Percentiles rank a stretch among this genome's conserved stretches.
These are phyloP conservation scores for Kwoniella europaea DNA, from an alignment of 768 basidiomycete genomes.

Conservation along the genomic window DNA sequence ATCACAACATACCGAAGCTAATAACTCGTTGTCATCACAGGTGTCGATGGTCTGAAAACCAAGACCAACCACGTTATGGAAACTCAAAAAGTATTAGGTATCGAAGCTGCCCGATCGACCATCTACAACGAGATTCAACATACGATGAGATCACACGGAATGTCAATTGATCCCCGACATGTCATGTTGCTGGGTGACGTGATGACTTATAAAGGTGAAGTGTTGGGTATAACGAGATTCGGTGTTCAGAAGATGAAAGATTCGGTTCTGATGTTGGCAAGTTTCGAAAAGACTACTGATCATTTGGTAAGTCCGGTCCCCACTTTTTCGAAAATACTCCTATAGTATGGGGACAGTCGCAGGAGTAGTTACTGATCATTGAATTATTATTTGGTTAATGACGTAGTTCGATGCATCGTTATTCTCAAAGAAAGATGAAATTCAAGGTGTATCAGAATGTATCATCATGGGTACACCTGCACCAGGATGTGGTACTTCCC, in stretches of 20 bases:
- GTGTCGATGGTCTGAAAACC: slow-evolving; percentile 88
- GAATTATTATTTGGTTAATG: background rate
- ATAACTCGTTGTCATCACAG: slow-evolving; percentile 59
- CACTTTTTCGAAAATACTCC: background rate
- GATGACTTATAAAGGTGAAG: slow-evolving; percentile 99
- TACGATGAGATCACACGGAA: slow-evolving; percentile 95
- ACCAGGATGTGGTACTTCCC: slow-evolving; percentile 89
- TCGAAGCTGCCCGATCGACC: slow-evolving; percentile 90
- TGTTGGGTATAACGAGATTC: slow-evolving; percentile 96
- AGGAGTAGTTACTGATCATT: background rate
- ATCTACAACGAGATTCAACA: slow-evolving; percentile 97
- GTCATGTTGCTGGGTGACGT: slow-evolving; percentile 98
- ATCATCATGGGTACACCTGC: slow-evolving; percentile 99
- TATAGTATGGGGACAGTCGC: no score
- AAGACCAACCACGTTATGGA: slow-evolving; percentile 98
- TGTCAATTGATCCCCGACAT: slow-evolving; percentile 98
- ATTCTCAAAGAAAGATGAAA: slow-evolving; percentile 90
- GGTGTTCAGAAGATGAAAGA: slow-evolving; percentile 99
- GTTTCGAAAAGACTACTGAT: slow-evolving; percentile 99
- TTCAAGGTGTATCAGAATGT: slow-evolving; percentile 96
- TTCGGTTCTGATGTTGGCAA: slow-evolving; percentile 92
- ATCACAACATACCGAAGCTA: background rate
- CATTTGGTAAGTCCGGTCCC: slow-evolving; percentile 65
- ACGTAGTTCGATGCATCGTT: slow-evolving; percentile 86
- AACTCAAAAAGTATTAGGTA: slow-evolving; percentile 91